These are phyloP conservation scores for Pyrrhoderma lamaoense DNA, from an alignment of 1,284 basidiomycete species.

Conservation along the genomic window DNA sequence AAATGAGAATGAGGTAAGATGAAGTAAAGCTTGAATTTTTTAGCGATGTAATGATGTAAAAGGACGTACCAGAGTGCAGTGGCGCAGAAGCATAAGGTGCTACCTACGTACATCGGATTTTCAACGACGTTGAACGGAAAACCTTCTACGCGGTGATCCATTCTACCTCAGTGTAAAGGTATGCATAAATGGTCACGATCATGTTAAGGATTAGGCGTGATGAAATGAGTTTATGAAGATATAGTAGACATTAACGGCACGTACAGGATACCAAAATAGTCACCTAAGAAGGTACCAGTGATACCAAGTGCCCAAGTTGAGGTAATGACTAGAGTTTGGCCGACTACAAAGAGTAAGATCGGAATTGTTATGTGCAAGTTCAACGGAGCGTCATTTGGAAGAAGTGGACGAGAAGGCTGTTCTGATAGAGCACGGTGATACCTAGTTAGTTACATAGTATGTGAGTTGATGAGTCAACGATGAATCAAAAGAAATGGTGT, in stretches of 20 bases:
- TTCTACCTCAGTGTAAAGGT: conserved; percentile 27
- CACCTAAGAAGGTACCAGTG: conserved; percentile 92
- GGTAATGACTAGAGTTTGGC: conserved; percentile 78
- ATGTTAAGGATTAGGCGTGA: too few relatives aligned
- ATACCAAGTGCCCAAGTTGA: conserved; percentile 91
- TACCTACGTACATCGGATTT: conserved; percentile 96
- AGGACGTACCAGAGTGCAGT: conserved; percentile 85
- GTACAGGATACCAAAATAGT: conserved; percentile 93
- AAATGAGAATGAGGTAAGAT: conserved; percentile 10
- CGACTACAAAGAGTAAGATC: conserved; percentile 55
- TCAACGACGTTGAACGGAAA: conserved; percentile 95
- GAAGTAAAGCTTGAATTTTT: too few relatives aligned
- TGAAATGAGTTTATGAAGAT: too few relatives aligned
- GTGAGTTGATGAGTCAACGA: conserved; percentile 2
- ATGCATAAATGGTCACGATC: too few relatives aligned
- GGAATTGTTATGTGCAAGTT: conserved; percentile 52
- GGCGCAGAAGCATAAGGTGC: conserved; percentile 80
- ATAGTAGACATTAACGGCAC: too few relatives aligned
- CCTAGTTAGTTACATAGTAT: conserved; percentile 30
- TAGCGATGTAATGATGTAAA: conserved; percentile 26
- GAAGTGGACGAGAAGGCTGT: conserved; percentile 56
- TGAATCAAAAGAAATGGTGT: conserved; percentile 1
- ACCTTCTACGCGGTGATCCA: conserved; percentile 78
- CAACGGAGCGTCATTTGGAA: conserved; percentile 45
- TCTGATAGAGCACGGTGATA: conserved; percentile 66